Base-by-base conservation (phyloP, 306 rosid species). In the Pterocarpus macrocarpus region DNA sequence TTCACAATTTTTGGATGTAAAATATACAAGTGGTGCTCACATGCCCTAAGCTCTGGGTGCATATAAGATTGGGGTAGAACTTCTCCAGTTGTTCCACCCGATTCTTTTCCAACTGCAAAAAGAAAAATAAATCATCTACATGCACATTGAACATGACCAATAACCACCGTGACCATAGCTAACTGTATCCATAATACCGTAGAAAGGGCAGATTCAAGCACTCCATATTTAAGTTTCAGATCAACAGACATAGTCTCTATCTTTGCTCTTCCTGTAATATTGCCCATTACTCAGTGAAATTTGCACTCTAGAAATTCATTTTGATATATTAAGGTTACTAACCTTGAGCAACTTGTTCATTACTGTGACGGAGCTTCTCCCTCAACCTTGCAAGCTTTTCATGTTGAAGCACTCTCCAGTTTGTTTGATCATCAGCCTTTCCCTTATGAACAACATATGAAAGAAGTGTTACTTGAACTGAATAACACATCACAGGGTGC, bases 1-100 rank as follows among this genome's bases (percentile, higher is more conserved):
- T 64, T 28, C 36, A 79, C 65, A 73, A 75, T 39, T 68, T 16
- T 35, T 49, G 64, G 68, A 75, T 77, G 66, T 70, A 73, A 43
- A 71, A 62, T 56, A 38, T 75, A 73, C 69, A 39, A 77, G 73
- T n/a, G 78, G 73, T 82, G 8, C 94, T 88, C 81, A 95, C 99
- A 86, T 83, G 97, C 74, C 98, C 98, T 82, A 95, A 87, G 87
- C 84, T 92, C 87, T 93, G 97, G 65, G 99, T 95, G 90, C 92
- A 87, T 73, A 89, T 92, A 74, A 95, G 89, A 85, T 92, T 94
- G 32, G 97, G 99, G 87, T 88, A 95, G 84, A 86, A 88, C 86
- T 93, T 95, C 75, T 92, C 97, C 86, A 95, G 85, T 83, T 90
- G 98, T 81, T 95, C 97, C 61, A 85, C 87, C 61, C 94, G 93